Evolutionary conservation across 2,329 filamentous ascomycete species (phyloP).

Genomic region (Daldinia eschscholtzii): DNA sequence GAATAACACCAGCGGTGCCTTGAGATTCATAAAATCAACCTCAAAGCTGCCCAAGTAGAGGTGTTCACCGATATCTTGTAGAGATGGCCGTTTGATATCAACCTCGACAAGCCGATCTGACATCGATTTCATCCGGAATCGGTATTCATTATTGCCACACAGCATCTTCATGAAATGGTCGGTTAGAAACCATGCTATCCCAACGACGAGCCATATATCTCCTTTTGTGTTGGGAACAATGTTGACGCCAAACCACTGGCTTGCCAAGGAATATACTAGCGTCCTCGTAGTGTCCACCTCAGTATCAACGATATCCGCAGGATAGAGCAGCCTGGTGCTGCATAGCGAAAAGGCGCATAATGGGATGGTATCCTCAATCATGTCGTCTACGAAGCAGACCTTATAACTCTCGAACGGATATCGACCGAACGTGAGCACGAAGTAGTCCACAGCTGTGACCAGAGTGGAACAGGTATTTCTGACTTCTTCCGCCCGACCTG

Average conservation of each 20-base stretch:
- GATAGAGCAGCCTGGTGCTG: constrained; percentile 87
- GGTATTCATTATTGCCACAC: constrained; percentile 94
- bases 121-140: constrained; percentile 87
- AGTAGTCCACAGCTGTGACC: constrained; percentile 88
- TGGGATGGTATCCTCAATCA: constrained; percentile 78
- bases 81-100: constrained; percentile 84
- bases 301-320: constrained; percentile 85
- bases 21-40: constrained; percentile 89
- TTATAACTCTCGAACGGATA: constrained; percentile 96
- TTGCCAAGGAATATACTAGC: constrained; percentile 85
- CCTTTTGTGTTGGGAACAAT: constrained; percentile 84
- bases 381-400: constrained; percentile 92
- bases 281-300: constrained; percentile 84
- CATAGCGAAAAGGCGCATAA: constrained; percentile 88
- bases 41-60: constrained; percentile 87
- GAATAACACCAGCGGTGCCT: constrained; percentile 90
- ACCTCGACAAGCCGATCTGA: constrained; percentile 85
- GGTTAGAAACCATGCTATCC: constrained; percentile 94
- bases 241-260: constrained; percentile 94
- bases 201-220: constrained; percentile 91
- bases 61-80: constrained; percentile 82
- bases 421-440: constrained; percentile 87
- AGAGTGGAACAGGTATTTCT: constrained; percentile 88
- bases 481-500: constrained; percentile 83
- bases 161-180: constrained; percentile 91